Base-by-base conservation (phyloP, 2,329 filamentous ascomycete species). In the Emergomyces orientalis region DNA sequence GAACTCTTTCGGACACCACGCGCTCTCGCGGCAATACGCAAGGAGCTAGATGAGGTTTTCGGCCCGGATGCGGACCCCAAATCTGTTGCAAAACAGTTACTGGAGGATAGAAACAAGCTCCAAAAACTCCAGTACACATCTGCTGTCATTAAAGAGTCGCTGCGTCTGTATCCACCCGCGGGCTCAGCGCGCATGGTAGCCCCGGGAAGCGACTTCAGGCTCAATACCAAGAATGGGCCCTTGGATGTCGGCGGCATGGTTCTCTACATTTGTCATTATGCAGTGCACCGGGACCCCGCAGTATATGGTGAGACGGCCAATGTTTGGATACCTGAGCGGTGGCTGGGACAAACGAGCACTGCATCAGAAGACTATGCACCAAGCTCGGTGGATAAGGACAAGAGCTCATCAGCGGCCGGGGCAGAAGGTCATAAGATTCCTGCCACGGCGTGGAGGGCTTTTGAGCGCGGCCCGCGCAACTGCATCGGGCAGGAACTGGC, bases 41-140 rank as follows among this genome's bases (percentile, higher is more conserved):
- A 74, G 27, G 84, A 86, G 68, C 81, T 83, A 66, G 79, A 82
- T 66, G 71, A 72, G 1, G 74, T 85, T n/a, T 79, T 84, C 51
- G 79, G 81, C 19, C 58, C 74, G 0, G 75, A 79, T 51, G 68
- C 73, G 9, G 67, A 73, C 5, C 69, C 70, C 4, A 74, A 75
- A 0, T 76, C 75, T 25, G 56, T 55, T 61, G 37, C 67, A 34
- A 73, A 54, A 4, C 25, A 30, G 32, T n/a, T 85, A 25, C 70
- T 73, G 41, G 65, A 74, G 1, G 72, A 81, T 32, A 77, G 80
- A 0, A 69, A 75, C 32, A 73, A 80, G 3, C 73, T 85, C 59
- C 82, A 81, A 69, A 73, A 77, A 51, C 74, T 85, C 30, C 75
- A 77, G 0, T 84, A 82, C 68, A 82, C 81, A 2, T 72, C 71